These are phyloP conservation scores for Penicillium fimorum DNA, from an alignment of 495 filamentous ascomycete genomes.

Conservation along the genomic window DNA sequence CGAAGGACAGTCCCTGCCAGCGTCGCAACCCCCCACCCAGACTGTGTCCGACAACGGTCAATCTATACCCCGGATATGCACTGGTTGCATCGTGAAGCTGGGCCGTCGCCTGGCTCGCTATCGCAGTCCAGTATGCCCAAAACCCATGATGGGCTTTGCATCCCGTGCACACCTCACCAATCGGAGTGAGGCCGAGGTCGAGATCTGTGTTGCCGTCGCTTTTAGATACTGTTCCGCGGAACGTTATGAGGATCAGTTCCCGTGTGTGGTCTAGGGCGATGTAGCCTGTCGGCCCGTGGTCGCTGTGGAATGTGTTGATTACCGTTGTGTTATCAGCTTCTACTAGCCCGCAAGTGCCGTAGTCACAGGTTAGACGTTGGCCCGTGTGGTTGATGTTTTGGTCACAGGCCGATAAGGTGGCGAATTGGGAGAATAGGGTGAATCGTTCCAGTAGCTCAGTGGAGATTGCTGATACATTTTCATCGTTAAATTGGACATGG, in stretches of 20 bases:
- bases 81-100: conserved; percentile 30
- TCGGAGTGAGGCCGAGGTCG: neutral
- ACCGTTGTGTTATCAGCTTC: neutral
- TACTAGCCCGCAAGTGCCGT: neutral
- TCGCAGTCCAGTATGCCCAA: conserved; percentile 47
- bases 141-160: conserved; percentile 55
- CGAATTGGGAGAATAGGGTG: neutral
- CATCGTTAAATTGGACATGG: neutral
- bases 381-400: conserved; percentile 3
- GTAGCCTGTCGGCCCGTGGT: neutral
- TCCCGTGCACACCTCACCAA: conserved; percentile 35
- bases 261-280: conserved; percentile 3
- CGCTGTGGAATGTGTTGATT: neutral
- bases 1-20: conserved; percentile 57
- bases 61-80: conserved; percentile 46
- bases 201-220: neutral
- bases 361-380: neutral
- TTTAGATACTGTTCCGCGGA: neutral
- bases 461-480: neutral
- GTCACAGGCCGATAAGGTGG: neutral
- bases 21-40: conserved; percentile 61
- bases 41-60: conserved; percentile 61
- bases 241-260: neutral
- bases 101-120: conserved; percentile 33
- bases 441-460: neutral